Base-by-base conservation (phyloP, 352 stramenopile genomes). In the Proteromonas lacertae region DNA sequence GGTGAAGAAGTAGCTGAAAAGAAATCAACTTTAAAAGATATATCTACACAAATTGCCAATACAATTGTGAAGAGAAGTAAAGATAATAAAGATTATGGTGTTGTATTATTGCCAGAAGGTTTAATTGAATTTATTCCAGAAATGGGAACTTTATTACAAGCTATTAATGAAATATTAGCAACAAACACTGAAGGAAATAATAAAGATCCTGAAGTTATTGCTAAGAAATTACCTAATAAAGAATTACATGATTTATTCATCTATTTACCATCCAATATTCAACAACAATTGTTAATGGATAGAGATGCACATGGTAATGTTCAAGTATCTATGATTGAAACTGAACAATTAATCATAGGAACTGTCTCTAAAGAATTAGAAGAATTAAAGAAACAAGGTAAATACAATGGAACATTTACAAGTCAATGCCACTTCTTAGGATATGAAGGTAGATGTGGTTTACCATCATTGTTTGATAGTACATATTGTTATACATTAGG, bases 51-150 rank as follows among this genome's bases (percentile, higher is more conserved):
- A 22, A 29, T 56, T 20, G 43, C 47, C 29, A 23, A 48, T 20
- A 25, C 51, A 22, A 48, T 57, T 24, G 29, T 53, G 21, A 40
- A 43, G 31, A 38, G 50, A 10, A 25, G 36, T 20, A 34, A 44
- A 41, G 25, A 37, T 2, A 45, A 41, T 24, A 63, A 62, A 46
- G 39, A 62, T 40, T 62, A 61, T 42, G 55, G 55, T 29, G 44
- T 62, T 29, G 42, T 62, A 16, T 43, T 62, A 20, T 38, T 62
- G 16, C 55, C 55, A 25, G 55, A 62, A 44, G 55, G 55, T n/a
- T 41, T 62, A 5, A 57, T 62, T 26, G 53, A 60, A 38, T 62
- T 62, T 46, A 60, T 62, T 20, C 55, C 53, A 2, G 55, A 62
- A 32, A 51, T 62, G 36, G 45, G 55, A 19, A 35, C 26, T 7